A percentile compares a stretch with the other conserved stretches of the same genome.
phyloP scores from a whole-genome alignment of 148 eudicot species.

The Oxyria digyna region DNA sequence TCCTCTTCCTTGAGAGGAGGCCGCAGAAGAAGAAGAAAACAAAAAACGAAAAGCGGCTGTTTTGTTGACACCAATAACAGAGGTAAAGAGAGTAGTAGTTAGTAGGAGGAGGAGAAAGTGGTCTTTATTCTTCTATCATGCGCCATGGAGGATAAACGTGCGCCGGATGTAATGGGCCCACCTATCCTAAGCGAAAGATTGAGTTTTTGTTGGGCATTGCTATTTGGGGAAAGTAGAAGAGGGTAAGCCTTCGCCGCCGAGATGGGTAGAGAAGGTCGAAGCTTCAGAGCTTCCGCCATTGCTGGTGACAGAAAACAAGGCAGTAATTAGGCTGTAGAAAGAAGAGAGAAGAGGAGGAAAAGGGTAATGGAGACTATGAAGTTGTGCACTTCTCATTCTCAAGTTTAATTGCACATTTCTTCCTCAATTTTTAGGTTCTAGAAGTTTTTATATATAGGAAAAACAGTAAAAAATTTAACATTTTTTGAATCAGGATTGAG shows the following conservation, averaged over 20 bases:
- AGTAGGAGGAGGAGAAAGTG: neutral
- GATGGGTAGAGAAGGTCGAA: neutral
- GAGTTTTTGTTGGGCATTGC: neutral
- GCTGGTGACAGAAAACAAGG: neutral
- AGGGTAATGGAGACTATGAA: neutral
- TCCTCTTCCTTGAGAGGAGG: constrained; percentile 6
- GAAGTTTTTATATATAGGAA: neutral
- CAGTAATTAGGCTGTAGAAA: neutral
- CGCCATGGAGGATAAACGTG: constrained; percentile 18
- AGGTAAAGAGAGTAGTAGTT: neutral
- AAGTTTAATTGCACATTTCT: neutral
- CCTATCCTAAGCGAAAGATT: neutral
- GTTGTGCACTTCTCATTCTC: too few species aligned
- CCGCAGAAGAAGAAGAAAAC: constrained; percentile 13
- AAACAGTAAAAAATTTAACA: too few species aligned
- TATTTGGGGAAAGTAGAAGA: neutral
- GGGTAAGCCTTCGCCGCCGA: neutral
- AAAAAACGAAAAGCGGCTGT: constrained; percentile 9
- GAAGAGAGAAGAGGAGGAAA: too few species aligned
- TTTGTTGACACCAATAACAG: constrained; percentile 4
- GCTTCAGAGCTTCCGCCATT: neutral
- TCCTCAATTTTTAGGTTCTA: neutral
- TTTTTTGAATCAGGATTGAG: too few species aligned
- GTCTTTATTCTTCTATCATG: constrained; percentile 20
- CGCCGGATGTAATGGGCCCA: constrained; percentile 14